phyloP scores from a whole-genome alignment of 495 filamentous ascomycete genomes.

The Hypoxylon rickii region DNA sequence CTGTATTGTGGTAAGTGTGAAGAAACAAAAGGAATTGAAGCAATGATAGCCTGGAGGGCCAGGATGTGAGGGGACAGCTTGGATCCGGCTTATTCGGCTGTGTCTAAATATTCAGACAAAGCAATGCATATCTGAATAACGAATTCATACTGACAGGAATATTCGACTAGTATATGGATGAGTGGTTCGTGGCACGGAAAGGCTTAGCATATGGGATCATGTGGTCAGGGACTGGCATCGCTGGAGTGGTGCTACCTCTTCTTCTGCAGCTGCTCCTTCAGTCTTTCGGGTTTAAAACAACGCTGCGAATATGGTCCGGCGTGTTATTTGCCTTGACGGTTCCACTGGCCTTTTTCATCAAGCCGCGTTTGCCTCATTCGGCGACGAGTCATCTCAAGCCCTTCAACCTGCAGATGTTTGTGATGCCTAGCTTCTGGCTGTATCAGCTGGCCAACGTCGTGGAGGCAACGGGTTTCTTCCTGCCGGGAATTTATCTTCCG shows the following conservation, averaged over 20 bases:
- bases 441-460: constrained; percentile 59
- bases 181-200: constrained; percentile 57
- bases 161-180: constrained; percentile 43
- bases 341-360: constrained; percentile 58
- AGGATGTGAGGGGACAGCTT: not conserved
- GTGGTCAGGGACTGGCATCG: constrained; percentile 53
- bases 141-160: constrained; percentile 11
- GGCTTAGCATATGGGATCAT: constrained; percentile 58
- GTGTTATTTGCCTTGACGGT: constrained; percentile 48
- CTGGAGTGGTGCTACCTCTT: constrained; percentile 48
- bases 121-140: not conserved
- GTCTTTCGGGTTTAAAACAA: constrained; percentile 57
- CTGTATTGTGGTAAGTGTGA: constrained; percentile 37
- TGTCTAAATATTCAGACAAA: not conserved
- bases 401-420: constrained; percentile 52
- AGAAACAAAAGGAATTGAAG: not conserved
- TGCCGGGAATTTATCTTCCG: constrained; percentile 65
- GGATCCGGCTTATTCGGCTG: not conserved
- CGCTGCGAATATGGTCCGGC: constrained; percentile 53
- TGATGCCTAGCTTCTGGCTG: constrained; percentile 50
- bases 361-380: constrained; percentile 57
- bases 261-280: constrained; percentile 48
- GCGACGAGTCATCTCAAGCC: constrained; percentile 39
- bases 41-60: not conserved
- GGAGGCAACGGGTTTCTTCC: constrained; percentile 64